A percentile compares a stretch with the other conserved stretches of the same genome.
Conservation (phyloP, 31 red algal species). For the Asparagopsis taxiformis region DNA sequence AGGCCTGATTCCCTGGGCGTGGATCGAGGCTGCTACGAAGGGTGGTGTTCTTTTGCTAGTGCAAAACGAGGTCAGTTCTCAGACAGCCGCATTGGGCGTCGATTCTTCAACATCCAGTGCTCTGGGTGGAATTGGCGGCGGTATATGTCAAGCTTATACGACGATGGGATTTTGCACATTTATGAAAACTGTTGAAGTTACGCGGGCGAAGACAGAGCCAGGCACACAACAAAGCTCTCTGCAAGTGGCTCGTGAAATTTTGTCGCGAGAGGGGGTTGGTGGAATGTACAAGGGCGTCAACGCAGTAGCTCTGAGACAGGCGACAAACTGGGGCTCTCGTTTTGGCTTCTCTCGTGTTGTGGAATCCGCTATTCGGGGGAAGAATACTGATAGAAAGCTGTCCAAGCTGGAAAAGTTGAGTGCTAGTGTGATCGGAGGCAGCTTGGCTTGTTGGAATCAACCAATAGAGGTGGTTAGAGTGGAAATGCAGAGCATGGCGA, state of each 20-base stretch:
- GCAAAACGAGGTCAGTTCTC: conserved; percentile 68
- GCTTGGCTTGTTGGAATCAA: conserved; percentile 92
- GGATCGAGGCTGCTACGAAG: conserved; percentile 91
- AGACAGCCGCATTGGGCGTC: conserved; percentile 8
- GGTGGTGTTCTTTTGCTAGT: conserved; percentile 83
- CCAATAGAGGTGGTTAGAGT: conserved; percentile 88
- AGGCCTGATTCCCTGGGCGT: conserved; percentile 88
- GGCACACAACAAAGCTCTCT: conserved; percentile 21
- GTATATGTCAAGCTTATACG: conserved; percentile 85
- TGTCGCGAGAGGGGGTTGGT: conserved; percentile 52
- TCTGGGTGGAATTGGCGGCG: conserved; percentile 81
- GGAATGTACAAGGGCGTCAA: conserved; percentile 89
- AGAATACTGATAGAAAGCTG: conserved; percentile 48
- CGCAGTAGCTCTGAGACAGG: conserved; percentile 88
- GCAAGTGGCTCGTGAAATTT: conserved; percentile 43
- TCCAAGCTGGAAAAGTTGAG: conserved; percentile 51
- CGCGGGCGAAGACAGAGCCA: conserved; percentile 40
- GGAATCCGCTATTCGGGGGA: conserved; percentile 62
- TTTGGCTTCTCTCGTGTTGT: conserved; percentile 83
- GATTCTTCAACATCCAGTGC: conserved; percentile 52
- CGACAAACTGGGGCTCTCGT: conserved; percentile 91
- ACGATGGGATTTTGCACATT: conserved; percentile 92
- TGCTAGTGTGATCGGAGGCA: conserved; percentile 77
- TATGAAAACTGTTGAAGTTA: conserved; percentile 96
- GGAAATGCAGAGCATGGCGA: conserved; percentile 80